Evolutionary conservation across 106 monocot species (phyloP), one percentile per base, ranked within the genome.

Genomic region (Phalaenopsis aphrodite): DNA sequence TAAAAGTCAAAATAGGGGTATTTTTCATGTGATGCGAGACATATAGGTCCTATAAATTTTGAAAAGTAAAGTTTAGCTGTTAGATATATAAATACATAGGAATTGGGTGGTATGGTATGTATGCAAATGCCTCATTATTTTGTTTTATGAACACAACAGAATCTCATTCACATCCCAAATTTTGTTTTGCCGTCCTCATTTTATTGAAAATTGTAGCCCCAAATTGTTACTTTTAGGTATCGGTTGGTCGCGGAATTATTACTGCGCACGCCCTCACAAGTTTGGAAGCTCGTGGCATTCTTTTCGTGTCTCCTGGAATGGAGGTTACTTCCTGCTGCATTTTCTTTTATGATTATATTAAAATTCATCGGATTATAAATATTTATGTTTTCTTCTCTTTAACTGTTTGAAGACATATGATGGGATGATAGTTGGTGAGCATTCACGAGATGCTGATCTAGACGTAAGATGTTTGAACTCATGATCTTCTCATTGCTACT

Each of bases 371-470:
- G 42, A 17, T 74, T 9, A 8, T 71, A 41, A 69, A n/a, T 56
- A 21, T 36, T 67, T 41, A 81, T 42, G 64, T 76, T 37, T 55
- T 76, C 5, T 36, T 78, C 10, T 81, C 6, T 61, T 80, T 85
- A 17, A 58, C 42, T 83, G 24, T 58, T 42, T 79, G 55, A 68
- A 99, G 94, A 86, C 95, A 43, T 99, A 99, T 67, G 99, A 99
- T 43, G 99, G 99, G 55, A 99, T 99, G 99, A 93, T 99, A 77
- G 91, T 99, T 76, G 99, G 99, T 65, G 99, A 99, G 79, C 89
- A 99, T 79, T 93, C 99, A 3, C 86, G 95, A 37, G 99, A 99
- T 86, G 73, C 83, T 78, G 99, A 99, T 91, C 99, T 99, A 83
- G 95, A 95, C 84, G 99, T 99, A 87, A 90, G 92, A 72, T 42